These are phyloP conservation scores for Betula pendula DNA, from an alignment of 306 rosid genomes.

Conservation along the genomic window DNA sequence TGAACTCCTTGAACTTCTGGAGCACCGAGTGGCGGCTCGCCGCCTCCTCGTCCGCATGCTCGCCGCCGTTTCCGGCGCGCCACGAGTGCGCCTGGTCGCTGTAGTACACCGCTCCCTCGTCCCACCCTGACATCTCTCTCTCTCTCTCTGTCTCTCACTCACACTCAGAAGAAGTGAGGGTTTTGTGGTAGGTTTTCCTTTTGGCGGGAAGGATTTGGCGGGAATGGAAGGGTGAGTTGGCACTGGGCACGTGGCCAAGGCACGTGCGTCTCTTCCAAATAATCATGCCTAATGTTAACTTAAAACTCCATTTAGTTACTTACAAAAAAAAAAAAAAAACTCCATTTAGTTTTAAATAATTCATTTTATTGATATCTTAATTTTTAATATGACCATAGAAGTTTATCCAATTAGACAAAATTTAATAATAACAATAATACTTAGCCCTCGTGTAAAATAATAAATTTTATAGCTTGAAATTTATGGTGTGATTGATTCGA, in stretches of 20 bases:
- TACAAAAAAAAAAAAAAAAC: too few relatives aligned
- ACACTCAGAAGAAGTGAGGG: not conserved
- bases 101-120: slow-evolving; percentile 92
- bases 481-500: too few relatives aligned
- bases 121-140: slow-evolving; percentile 91
- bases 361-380: too few relatives aligned
- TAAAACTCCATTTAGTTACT: too few relatives aligned
- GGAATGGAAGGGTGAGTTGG: slow-evolving; percentile 31
- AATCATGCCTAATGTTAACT: too few relatives aligned
- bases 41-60: slow-evolving; percentile 35
- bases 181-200: not conserved
- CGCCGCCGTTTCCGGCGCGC: slow-evolving; percentile 52
- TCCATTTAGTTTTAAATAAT: too few relatives aligned
- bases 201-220: slow-evolving; percentile 58
- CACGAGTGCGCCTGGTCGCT: slow-evolving; percentile 94
- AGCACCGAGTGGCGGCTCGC: slow-evolving; percentile 67
- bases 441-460: too few relatives aligned
- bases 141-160: slow-evolving; percentile 18
- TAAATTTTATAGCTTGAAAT: too few relatives aligned
- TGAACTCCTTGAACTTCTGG: slow-evolving; percentile 90
- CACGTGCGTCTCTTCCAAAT: slow-evolving; percentile 12
- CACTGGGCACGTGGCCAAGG: slow-evolving; percentile 8
- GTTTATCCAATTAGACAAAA: too few relatives aligned
- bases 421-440: too few relatives aligned
- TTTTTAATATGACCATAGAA: too few relatives aligned